Conservation (phyloP, 2,329 filamentous ascomycete genomes). For the Aaosphaeria pasadenensis region DNA sequence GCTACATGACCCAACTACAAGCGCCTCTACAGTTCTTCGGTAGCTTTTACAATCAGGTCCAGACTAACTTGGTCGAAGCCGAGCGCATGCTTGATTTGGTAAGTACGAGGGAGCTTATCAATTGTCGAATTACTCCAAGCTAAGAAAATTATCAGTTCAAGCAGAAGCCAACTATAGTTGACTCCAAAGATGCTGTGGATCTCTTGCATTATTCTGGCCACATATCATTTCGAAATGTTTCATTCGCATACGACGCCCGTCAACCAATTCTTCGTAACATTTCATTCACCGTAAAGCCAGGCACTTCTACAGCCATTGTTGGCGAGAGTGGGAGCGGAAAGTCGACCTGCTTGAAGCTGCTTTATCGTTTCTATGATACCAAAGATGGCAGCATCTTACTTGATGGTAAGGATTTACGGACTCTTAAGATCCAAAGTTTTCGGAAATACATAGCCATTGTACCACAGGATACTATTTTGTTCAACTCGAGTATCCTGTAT, state of each 20-base stretch:
- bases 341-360: slow-evolving; percentile 89
- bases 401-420: slow-evolving; percentile 79
- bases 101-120: background rate
- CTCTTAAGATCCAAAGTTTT: slow-evolving; percentile 90
- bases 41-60: slow-evolving; percentile 92
- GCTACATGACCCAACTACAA: slow-evolving; percentile 72
- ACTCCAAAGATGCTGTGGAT: slow-evolving; percentile 62
- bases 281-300: slow-evolving; percentile 80
- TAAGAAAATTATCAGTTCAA: slow-evolving; percentile 59
- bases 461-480: slow-evolving; percentile 91
- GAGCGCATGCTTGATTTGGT: slow-evolving; percentile 84
- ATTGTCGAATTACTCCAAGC: no score
- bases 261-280: slow-evolving; percentile 82
- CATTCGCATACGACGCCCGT: slow-evolving; percentile 84
- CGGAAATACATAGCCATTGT: slow-evolving; percentile 91
- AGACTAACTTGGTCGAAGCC: slow-evolving; percentile 95
- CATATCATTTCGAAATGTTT: slow-evolving; percentile 83
- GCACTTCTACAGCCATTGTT: slow-evolving; percentile 92
- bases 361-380: slow-evolving; percentile 95
- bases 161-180: slow-evolving; percentile 86
- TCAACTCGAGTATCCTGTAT: slow-evolving; percentile 94
- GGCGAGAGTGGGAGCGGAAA: slow-evolving; percentile 97
- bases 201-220: slow-evolving; percentile 72
- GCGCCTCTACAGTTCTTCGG: slow-evolving; percentile 74
- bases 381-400: slow-evolving; percentile 76